A percentile compares a stretch with the other conserved stretches of the same genome.
phyloP scores from a whole-genome alignment of 1,284 basidiomycete genomes.

The Marasmius sp. region DNA sequence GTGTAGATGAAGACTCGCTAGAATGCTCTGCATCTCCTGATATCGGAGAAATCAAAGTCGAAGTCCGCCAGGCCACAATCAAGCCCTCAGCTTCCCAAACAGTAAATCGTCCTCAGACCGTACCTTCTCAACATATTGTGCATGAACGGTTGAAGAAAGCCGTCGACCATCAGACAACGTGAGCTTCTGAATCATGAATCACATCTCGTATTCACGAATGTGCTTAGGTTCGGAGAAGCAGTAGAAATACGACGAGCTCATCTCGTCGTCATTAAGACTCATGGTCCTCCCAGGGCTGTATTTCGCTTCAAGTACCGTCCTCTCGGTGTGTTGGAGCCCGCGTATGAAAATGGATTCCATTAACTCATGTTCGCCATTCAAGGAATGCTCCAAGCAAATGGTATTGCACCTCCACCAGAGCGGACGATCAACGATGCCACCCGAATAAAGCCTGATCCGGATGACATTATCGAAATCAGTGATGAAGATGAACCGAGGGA shows the following conservation, averaged over 20 bases:
- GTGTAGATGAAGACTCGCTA: neutral
- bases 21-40: neutral
- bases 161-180: neutral
- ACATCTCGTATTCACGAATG: neutral
- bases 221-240: neutral
- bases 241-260: neutral
- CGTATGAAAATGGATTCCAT: neutral
- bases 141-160: slow-evolving; percentile 1
- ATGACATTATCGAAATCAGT: neutral
- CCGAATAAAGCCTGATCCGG: neutral
- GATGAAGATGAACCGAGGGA: neutral
- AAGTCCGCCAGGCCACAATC: neutral
- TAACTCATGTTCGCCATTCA: neutral
- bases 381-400: slow-evolving; percentile 10
- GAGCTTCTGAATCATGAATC: neutral
- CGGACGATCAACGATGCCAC: neutral
- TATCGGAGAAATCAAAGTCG: neutral
- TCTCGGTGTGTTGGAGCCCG: neutral
- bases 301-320: neutral
- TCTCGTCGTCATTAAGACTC: neutral
- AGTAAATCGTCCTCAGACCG: neutral
- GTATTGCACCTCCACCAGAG: slow-evolving; percentile 1
- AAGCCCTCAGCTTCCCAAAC: neutral
- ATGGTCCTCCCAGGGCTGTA: neutral
- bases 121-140: neutral